These are phyloP conservation scores for Cyberlindnera maclurae DNA, from an alignment of 805 yeast species.

Conservation along the genomic window DNA sequence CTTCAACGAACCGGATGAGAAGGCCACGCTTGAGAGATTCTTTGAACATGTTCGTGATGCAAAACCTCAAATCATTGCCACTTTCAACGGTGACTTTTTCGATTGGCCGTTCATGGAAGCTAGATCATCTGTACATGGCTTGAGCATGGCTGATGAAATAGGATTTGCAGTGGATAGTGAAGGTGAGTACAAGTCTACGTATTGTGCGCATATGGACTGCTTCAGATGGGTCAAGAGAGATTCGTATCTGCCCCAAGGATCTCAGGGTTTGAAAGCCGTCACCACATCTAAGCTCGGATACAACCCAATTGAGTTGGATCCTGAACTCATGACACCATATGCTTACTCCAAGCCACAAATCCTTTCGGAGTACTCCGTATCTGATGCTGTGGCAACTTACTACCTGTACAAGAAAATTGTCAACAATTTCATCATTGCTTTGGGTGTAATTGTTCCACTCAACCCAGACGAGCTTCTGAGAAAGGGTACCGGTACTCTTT, in stretches of 20 bases:
- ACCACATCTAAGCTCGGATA: constrained; percentile 94
- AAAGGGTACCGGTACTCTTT: constrained; percentile 96
- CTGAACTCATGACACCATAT: constrained; percentile 96
- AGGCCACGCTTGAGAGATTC: constrained; percentile 63
- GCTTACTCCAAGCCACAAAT: constrained; percentile 92
- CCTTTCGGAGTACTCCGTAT: constrained; percentile 93
- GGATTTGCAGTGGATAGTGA: constrained; percentile 88
- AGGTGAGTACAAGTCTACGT: constrained; percentile 86
- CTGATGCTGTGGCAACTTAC: constrained; percentile 98
- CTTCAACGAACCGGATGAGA: constrained; percentile 85
- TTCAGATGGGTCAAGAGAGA: constrained; percentile 97
- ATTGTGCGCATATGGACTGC: constrained; percentile 97
- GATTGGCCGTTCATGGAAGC: constrained; percentile 99
- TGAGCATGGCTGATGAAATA: constrained; percentile 86
- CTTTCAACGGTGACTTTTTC: constrained; percentile 96
- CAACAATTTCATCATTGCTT: constrained; percentile 92
- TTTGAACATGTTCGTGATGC: constrained; percentile 87
- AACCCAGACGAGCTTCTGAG: constrained; percentile 94
- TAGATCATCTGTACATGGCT: constrained; percentile 74
- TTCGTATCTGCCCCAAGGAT: constrained; percentile 95
- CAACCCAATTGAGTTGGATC: constrained; percentile 93
- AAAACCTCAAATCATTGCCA: constrained; percentile 93
- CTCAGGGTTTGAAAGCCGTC: constrained; percentile 97
- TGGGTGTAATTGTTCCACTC: constrained; percentile 91
- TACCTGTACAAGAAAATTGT: constrained; percentile 94